Evolutionary conservation across 2,329 filamentous ascomycete genomes (phyloP).

Genomic region (Monilinia fructigena): DNA sequence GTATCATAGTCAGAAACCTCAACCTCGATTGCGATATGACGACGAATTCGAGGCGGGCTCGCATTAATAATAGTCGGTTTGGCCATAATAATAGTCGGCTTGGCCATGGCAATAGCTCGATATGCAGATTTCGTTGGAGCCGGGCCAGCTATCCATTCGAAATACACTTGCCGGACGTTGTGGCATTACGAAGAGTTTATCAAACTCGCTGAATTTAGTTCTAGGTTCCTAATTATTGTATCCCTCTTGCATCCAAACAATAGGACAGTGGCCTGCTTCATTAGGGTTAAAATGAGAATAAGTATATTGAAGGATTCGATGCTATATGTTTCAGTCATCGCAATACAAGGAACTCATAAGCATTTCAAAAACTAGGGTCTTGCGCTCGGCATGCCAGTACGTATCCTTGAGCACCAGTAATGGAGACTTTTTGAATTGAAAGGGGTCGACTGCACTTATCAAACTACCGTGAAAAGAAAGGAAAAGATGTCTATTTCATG

Average conservation of each 20-base stretch:
- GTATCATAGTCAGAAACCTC: constrained; percentile 12
- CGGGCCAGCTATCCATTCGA: constrained; percentile 13
- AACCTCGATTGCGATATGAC: constrained; percentile 5
- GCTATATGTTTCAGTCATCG: not conserved
- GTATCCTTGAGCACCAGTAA: not conserved
- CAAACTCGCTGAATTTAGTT: not conserved
- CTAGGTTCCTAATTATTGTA: not conserved
- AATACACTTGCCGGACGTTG: constrained; percentile 11
- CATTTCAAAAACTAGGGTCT: not conserved
- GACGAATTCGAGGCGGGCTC: not conserved
- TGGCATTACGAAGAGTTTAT: not conserved
- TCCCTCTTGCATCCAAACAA: not conserved
- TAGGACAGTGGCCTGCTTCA: not conserved
- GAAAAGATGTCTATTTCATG: not conserved
- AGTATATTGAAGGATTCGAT: not conserved
- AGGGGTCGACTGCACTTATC: no score
- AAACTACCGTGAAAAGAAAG: not conserved
- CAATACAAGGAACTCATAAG: no score
- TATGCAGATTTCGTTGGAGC: constrained; percentile 12
- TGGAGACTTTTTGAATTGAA: no score
- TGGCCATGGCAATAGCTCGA: not conserved
- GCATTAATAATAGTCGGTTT: not conserved
- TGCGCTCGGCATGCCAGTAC: not conserved
- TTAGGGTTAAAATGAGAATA: not conserved
- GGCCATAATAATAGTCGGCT: not conserved